Base-by-base conservation (phyloP, 2,329 filamentous ascomycete species). In the Dactylonectria macrodidyma region DNA sequence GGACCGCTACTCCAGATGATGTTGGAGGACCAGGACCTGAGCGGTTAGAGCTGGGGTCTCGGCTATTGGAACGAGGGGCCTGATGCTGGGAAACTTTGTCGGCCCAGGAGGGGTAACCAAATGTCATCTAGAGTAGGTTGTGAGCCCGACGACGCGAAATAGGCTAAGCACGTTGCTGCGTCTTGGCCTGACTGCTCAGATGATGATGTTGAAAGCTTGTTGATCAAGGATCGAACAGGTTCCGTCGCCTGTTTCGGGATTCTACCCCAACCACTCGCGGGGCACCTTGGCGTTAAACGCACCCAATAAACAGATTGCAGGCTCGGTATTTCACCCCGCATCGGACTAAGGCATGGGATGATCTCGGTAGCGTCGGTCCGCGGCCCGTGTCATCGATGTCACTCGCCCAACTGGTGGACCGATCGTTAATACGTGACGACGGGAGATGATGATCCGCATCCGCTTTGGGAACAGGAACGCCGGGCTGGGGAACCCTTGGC, bases 201-300 rank as follows among this genome's bases (percentile, higher is more conserved):
- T 44, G 41, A 44, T 14, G 41, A 8, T 8, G n/a, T 8, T 16
- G 41, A n/a, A 44, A 8, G 8, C 41, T 7, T n/a, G 2, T 8
- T 6, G 6, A 44, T 41, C 14, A 14, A 22, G 38, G 55, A 38
- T 38, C 7, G 55, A 57, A 30, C 6, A 57, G 3, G 38, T 57
- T 47, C 55, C 55, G 55, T 22, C 22, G 10, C 38, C 22, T 47
- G 24, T 47, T 57, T 57, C n/a, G 55, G 55, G 4, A 46, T 34
- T 24, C 14, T 30, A 30, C 26, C 26, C 26, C 26, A 30, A 30
- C 26, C 26, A 30, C 26, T 30, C 26, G 7, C 4, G 4, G 7
- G 26, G 7, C 26, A 30, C 7, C 4, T 30, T 30, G 26, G 26
- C 26, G 26, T 30, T 7, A 30, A 30, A 30, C 26, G 26, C 26